A percentile compares a stretch with the other conserved stretches of the same genome.
phyloP scores from a whole-genome alignment of 331 rosid genomes.

The Prunus yedoensis region DNA sequence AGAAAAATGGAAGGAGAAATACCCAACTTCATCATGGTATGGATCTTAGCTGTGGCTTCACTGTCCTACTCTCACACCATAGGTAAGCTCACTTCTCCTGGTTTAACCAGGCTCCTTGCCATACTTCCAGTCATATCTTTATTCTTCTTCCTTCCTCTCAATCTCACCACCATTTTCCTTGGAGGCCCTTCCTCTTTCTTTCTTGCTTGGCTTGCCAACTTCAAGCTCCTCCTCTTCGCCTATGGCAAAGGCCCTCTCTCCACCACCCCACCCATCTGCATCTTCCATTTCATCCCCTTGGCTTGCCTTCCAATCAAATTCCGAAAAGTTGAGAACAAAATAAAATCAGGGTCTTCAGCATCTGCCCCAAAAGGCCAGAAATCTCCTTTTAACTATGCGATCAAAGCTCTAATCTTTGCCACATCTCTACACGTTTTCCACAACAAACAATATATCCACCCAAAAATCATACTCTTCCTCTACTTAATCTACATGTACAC shows the following conservation, averaged over 20 bases:
- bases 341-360: neutral
- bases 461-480: conserved; percentile 27
- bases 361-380: conserved; percentile 7
- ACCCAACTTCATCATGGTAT: conserved; percentile 32
- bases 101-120: conserved; percentile 31
- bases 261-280: conserved; percentile 31
- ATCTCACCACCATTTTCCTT: conserved; percentile 29
- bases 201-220: conserved; percentile 60
- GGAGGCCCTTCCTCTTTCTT: conserved; percentile 53
- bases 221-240: conserved; percentile 66
- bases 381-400: conserved; percentile 8
- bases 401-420: conserved; percentile 7
- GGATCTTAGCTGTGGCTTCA: conserved; percentile 35
- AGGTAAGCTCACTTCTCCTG: conserved; percentile 30
- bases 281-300: conserved; percentile 39
- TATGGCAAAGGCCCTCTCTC: conserved; percentile 45
- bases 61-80: conserved; percentile 38
- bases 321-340: conserved; percentile 7
- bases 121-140: conserved; percentile 38
- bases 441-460: conserved; percentile 25
- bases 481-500: conserved; percentile 45
- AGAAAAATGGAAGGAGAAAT: conserved; percentile 22
- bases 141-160: conserved; percentile 51
- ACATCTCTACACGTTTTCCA: neutral
- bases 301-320: conserved; percentile 55